These are phyloP conservation scores for Penicillium thymicola DNA, from an alignment of 2,329 filamentous ascomycete species.

Conservation along the genomic window DNA sequence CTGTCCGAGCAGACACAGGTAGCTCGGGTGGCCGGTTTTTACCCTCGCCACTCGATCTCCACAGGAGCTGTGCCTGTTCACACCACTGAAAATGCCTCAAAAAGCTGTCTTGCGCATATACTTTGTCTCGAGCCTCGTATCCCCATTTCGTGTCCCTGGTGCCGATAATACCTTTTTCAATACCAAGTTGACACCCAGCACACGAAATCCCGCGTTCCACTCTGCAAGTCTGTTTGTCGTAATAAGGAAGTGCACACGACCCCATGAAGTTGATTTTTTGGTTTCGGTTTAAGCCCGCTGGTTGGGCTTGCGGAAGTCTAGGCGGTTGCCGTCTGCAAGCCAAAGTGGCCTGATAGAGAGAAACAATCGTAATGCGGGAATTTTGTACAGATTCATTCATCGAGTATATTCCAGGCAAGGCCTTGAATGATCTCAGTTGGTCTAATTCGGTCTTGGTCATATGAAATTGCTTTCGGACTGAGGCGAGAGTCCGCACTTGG, in stretches of 20 bases:
- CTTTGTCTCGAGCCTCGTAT: constrained; percentile 13
- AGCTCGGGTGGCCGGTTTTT: constrained; percentile 7
- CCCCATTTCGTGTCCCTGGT: constrained; percentile 2
- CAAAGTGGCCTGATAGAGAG: too few species aligned
- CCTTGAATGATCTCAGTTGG: constrained; percentile 11
- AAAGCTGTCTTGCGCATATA: constrained; percentile 10
- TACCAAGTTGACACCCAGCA: constrained; percentile 13
- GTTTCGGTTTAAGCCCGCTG: constrained; percentile 1
- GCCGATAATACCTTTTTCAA: constrained; percentile 14
- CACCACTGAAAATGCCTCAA: constrained; percentile 7
- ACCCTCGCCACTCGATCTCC: constrained; percentile 12
- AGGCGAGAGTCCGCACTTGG: constrained; percentile 12
- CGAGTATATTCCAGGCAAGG: constrained; percentile 14
- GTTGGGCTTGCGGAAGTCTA: too few species aligned
- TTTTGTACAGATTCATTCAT: constrained; percentile 13
- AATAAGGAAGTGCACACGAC: constrained; percentile 17
- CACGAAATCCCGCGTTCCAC: constrained; percentile 11
- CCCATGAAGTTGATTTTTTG: constrained; percentile 15
- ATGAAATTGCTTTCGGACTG: constrained; percentile 9
- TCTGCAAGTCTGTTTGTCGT: constrained; percentile 10
- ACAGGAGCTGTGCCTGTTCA: constrained; percentile 9
- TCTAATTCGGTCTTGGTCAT: constrained; percentile 8
- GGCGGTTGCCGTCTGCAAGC: too few species aligned
- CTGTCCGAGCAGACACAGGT: constrained; percentile 9
- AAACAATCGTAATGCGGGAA: too few species aligned